A percentile compares a stretch with the other conserved stretches of the same genome.
Evolutionary conservation across 208 protist genomes (phyloP).

Genomic region (Leishmania guyanensis): DNA sequence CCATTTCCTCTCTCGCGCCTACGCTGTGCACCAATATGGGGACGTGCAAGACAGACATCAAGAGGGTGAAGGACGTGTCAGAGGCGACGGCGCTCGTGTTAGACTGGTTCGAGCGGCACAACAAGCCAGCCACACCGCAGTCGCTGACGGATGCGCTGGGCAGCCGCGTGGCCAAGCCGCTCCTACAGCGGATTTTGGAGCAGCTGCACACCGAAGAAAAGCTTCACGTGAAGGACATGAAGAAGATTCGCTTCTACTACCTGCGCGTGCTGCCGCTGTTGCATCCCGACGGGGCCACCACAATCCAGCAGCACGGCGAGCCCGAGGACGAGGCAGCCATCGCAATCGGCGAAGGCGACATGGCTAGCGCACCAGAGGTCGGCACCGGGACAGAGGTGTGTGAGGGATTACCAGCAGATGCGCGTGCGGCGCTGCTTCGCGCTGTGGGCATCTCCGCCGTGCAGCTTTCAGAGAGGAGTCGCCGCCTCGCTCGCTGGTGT

Average conservation of each 20-base stretch:
- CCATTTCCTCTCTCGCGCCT: not conserved
- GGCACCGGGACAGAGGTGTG: not conserved
- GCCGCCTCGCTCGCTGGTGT: conserved; percentile 21
- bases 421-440: not conserved
- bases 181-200: conserved; percentile 75
- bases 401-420: not conserved
- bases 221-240: conserved; percentile 79
- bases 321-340: not conserved
- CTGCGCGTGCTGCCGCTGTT: conserved; percentile 16
- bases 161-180: conserved; percentile 74
- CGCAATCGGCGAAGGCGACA: not conserved
- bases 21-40: conserved; percentile 14
- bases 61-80: conserved; percentile 56
- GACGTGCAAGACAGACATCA: conserved; percentile 38
- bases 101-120: conserved; percentile 86
- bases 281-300: not conserved
- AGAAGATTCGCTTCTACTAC: conserved; percentile 82
- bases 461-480: conserved; percentile 9
- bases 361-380: not conserved
- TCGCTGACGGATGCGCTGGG: conserved; percentile 85
- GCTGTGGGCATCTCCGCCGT: conserved; percentile 4
- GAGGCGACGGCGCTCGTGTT: conserved; percentile 47
- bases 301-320: not conserved
- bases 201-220: conserved; percentile 46
- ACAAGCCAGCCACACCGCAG: conserved; percentile 81